Evolutionary conservation across 352 stramenopile genomes (phyloP).

Genomic region (Pythium phragmitis): DNA sequence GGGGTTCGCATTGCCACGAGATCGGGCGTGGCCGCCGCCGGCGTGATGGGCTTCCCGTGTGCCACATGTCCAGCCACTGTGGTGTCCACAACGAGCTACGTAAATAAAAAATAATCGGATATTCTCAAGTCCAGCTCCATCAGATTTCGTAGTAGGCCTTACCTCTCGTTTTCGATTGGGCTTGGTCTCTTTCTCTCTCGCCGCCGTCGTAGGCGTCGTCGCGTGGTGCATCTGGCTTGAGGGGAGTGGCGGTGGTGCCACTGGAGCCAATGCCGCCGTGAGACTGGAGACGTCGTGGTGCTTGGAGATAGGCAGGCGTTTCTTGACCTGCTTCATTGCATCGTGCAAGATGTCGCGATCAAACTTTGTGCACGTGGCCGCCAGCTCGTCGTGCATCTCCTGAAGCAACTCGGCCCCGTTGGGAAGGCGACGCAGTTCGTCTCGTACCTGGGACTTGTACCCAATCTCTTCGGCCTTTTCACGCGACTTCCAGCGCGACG

Average conservation of each 20-base stretch:
- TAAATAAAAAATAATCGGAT: background rate
- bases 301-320: slow-evolving; percentile 36
- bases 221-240: background rate
- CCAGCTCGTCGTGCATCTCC: slow-evolving; percentile 8
- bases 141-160: background rate
- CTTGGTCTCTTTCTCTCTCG: slow-evolving; percentile 21
- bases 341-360: slow-evolving; percentile 34
- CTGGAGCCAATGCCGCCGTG: slow-evolving; percentile 1
- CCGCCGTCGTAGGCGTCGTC: background rate
- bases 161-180: slow-evolving; percentile 25
- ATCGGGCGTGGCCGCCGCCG: slow-evolving; percentile 22
- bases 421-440: slow-evolving; percentile 27
- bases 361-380: slow-evolving; percentile 16
- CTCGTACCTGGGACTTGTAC: slow-evolving; percentile 41
- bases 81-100: slow-evolving; percentile 23
- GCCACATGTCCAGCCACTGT: background rate
- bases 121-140: background rate
- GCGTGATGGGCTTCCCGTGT: slow-evolving; percentile 15
- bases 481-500: slow-evolving; percentile 35
- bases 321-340: slow-evolving; percentile 42
- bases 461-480: slow-evolving; percentile 37
- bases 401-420: slow-evolving; percentile 32
- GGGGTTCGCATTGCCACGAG: slow-evolving; percentile 25
- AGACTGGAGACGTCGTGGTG: slow-evolving; percentile 31
- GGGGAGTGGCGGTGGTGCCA: slow-evolving; percentile 2